These are phyloP conservation scores for Pyricularia sp. DNA, from an alignment of 2,329 filamentous ascomycete species.

Conservation along the genomic window DNA sequence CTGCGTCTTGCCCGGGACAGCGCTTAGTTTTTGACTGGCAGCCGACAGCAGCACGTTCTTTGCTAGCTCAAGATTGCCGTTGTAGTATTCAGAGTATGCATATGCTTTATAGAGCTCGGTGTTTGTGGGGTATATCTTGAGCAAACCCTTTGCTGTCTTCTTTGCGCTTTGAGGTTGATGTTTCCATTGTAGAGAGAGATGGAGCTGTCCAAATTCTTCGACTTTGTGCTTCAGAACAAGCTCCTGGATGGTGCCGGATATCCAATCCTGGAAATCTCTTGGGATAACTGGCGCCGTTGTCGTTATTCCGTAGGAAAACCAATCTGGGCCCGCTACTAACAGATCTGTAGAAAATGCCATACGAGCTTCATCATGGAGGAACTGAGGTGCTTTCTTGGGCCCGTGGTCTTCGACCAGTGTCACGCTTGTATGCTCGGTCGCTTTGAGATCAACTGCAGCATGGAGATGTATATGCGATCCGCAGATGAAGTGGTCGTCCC, in stretches of 20 bases:
- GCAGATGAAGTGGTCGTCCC: conserved; percentile 41
- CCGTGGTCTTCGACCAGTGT: not conserved
- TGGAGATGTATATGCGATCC: conserved; percentile 3
- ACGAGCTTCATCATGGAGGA: conserved; percentile 19
- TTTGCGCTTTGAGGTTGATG: conserved; percentile 47
- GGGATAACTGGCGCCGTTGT: conserved; percentile 11
- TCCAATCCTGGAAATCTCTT: conserved; percentile 32
- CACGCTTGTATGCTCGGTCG: not conserved
- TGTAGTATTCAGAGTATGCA: conserved; percentile 58
- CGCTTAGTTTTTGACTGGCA: conserved; percentile 34
- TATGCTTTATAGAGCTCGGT: conserved; percentile 70
- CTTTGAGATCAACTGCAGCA: not conserved
- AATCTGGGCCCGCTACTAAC: conserved; percentile 26
- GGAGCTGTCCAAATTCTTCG: conserved; percentile 55
- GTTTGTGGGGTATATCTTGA: conserved; percentile 59
- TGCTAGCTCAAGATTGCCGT: conserved; percentile 47
- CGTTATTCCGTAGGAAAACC: conserved; percentile 33
- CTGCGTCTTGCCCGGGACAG: conserved; percentile 17
- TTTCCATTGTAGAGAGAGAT: conserved; percentile 55
- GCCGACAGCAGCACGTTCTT: conserved; percentile 59
- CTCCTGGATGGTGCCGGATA: conserved; percentile 45
- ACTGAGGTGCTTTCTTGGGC: conserved; percentile 13
- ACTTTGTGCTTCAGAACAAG: conserved; percentile 38
- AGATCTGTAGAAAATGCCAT: conserved; percentile 32
- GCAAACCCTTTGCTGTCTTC: conserved; percentile 61